These are phyloP conservation scores for Platismatia glauca DNA, from an alignment of 495 filamentous ascomycete species.

Conservation along the genomic window DNA sequence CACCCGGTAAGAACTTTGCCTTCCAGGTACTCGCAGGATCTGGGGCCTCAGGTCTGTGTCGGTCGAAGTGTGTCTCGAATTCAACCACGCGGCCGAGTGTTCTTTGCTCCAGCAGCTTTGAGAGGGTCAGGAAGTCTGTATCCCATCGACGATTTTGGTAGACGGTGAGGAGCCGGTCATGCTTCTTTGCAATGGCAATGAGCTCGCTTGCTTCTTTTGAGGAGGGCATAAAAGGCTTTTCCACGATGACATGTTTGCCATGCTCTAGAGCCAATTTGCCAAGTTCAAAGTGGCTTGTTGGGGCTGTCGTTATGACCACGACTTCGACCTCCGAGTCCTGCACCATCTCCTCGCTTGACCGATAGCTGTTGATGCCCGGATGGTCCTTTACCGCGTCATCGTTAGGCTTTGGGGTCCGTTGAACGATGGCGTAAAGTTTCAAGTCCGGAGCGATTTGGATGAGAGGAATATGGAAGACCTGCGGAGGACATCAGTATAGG, in stretches of 20 bases:
- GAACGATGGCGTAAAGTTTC: conserved; percentile 67
- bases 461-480: conserved; percentile 80
- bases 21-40: conserved; percentile 56
- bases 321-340: conserved; percentile 58
- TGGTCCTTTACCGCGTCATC: conserved; percentile 60
- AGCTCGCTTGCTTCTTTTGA: conserved; percentile 62
- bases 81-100: conserved; percentile 62
- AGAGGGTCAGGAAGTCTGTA: conserved; percentile 72
- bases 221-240: conserved; percentile 82
- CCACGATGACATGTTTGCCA: conserved; percentile 76
- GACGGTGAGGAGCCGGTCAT: conserved; percentile 58
- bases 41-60: conserved; percentile 50
- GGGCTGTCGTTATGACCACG: conserved; percentile 66
- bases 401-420: conserved; percentile 59
- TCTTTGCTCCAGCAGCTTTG: conserved; percentile 1
- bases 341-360: conserved; percentile 51
- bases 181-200: conserved; percentile 51
- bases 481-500: neutral
- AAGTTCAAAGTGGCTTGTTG: conserved; percentile 63
- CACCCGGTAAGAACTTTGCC: conserved; percentile 54
- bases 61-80: conserved; percentile 79
- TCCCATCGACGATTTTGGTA: conserved; percentile 89
- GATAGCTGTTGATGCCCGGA: conserved; percentile 56
- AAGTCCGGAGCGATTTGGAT: conserved; percentile 56
- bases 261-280: conserved; percentile 56